Base-by-base conservation (phyloP, 2,329 filamentous ascomycete species). In the Alternaria viburni region DNA sequence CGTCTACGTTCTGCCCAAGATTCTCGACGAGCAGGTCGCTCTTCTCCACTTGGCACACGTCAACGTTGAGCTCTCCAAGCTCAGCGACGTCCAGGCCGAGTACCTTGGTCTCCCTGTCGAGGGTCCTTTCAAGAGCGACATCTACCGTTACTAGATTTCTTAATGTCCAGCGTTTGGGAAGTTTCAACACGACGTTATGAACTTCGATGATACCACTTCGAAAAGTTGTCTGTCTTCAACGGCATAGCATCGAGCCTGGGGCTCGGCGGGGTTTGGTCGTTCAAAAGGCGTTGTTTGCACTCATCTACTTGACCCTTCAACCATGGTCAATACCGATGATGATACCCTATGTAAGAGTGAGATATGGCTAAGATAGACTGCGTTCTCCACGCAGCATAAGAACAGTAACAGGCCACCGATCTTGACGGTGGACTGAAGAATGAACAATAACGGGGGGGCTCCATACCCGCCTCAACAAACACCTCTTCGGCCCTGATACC, bases 1-100 rank as follows among this genome's bases (percentile, higher is more conserved):
- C 78, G 96, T 98, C 86, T 97, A 96, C 85, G 94, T 96, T 77
- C 88, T 97, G 76, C 96, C 96, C 84, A 99, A 99, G 93, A 93
- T 97, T 79, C 90, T 99, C 71, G 96, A 99, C 79, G 96, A 99
- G 90, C 93, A 97, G 86, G 96, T 99, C 80, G 96, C 96, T 81
- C 89, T 91, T 80, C 92, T 97, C 73, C 96, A 99, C 86, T 87
- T 97, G 74, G 89, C 86, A 71, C 96, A 98, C 87, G 91, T 93
- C 87, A 96, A 97, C 85, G 96, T 88, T 79, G 93, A 98, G 89
- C 89, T 99, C 79, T 92, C 91, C 82, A 90, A 89, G 83, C 90
- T 99, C 81, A 93, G 89, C 80, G 79, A 87, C 65, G 91, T 91
- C 76, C 96, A 99, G 88, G 91, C 93, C 74, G 96, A 98, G 80